A percentile compares a stretch with the other conserved stretches of the same genome.
Conservation (phyloP, 768 basidiomycete species). For the Rhizopogon sp. region DNA sequence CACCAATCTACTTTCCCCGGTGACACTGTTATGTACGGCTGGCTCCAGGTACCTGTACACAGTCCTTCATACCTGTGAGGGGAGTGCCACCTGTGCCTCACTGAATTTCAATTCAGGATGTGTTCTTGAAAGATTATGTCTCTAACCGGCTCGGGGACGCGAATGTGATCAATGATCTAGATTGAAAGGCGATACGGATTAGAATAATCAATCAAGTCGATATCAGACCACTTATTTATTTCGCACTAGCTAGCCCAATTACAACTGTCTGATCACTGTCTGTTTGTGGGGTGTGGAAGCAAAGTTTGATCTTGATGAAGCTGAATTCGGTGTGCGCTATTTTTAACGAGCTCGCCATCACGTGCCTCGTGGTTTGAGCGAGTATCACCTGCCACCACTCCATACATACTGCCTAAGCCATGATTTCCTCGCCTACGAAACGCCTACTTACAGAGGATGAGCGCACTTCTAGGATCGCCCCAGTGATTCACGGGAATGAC, state of each 20-base stretch:
- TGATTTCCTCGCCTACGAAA: slow-evolving; percentile 25
- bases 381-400: background rate
- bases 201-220: background rate
- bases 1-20: too few relatives aligned
- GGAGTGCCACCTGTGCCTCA: too few relatives aligned
- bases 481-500: slow-evolving; percentile 16
- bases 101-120: background rate
- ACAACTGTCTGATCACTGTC: too few relatives aligned
- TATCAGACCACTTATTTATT: background rate
- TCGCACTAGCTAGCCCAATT: background rate
- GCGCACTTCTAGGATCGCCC: slow-evolving; percentile 19
- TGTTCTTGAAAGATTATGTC: background rate
- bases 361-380: background rate
- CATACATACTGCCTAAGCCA: background rate
- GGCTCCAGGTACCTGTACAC: too few relatives aligned
- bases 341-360: background rate
- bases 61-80: too few relatives aligned
- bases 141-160: background rate
- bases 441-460: slow-evolving; percentile 30
- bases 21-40: too few relatives aligned
- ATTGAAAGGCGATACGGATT: background rate
- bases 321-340: background rate
- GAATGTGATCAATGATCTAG: background rate
- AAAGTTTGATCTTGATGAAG: too few relatives aligned
- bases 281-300: too few relatives aligned